phyloP scores from a whole-genome alignment of 2,329 filamentous ascomycete genomes.

The Neobulgaria alba region DNA sequence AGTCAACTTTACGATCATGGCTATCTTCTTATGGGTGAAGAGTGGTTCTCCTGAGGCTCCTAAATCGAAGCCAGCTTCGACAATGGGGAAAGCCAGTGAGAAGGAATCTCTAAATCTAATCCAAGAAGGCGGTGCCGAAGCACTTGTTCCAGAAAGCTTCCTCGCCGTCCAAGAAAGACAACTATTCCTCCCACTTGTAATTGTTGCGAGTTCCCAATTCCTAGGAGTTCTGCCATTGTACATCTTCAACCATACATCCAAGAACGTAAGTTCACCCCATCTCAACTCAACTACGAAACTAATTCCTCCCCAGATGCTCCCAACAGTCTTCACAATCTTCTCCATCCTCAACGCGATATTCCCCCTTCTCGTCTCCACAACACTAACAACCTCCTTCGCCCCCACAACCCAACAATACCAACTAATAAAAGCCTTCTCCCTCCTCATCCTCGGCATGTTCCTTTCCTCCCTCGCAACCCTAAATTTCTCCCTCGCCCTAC shows the following conservation, averaged over 20 bases:
- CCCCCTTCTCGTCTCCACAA: slow-evolving; percentile 46
- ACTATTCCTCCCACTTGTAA: slow-evolving; percentile 62
- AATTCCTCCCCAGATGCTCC: slow-evolving; percentile 42
- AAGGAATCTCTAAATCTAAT: slow-evolving; percentile 22
- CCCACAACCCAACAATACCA: slow-evolving; percentile 62
- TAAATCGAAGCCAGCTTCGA: slow-evolving; percentile 8
- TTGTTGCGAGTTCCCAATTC: slow-evolving; percentile 67
- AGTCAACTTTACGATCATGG: slow-evolving; percentile 90
- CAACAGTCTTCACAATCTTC: slow-evolving; percentile 50
- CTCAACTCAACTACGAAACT: not conserved
- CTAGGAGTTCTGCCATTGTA: slow-evolving; percentile 75
- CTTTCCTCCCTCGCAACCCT: slow-evolving; percentile 88
- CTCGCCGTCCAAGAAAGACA: slow-evolving; percentile 36
- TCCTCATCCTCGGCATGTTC: slow-evolving; percentile 86
- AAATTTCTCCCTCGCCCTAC: slow-evolving; percentile 86
- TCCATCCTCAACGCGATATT: slow-evolving; percentile 45
- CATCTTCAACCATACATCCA: slow-evolving; percentile 69
- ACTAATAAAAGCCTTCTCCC: slow-evolving; percentile 80
- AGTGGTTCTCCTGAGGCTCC: slow-evolving; percentile 47
- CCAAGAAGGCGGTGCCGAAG: slow-evolving; percentile 16
- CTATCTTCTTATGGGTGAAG: slow-evolving; percentile 86
- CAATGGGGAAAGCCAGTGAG: slow-evolving; percentile 28
- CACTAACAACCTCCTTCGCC: slow-evolving; percentile 42
- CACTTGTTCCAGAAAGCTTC: slow-evolving; percentile 17
- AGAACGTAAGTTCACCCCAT: slow-evolving; percentile 42